phyloP scores from a whole-genome alignment of 139 green algal genomes.

The Closterium sp. region DNA sequence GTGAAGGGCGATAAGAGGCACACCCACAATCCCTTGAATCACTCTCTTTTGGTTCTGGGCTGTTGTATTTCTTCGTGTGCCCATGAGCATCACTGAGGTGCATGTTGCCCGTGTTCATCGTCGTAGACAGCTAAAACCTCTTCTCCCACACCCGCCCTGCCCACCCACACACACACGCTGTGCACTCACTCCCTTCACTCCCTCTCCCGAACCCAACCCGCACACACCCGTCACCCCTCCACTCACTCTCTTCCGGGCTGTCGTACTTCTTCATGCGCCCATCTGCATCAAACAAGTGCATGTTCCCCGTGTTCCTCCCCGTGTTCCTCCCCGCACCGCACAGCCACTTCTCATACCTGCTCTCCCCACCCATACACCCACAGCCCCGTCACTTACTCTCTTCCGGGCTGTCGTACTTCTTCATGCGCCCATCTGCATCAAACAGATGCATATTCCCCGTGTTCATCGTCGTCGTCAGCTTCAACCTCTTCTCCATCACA shows the following conservation, averaged over 20 bases:
- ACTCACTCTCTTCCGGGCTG: too few relatives aligned
- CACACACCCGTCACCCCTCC: too few relatives aligned
- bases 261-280: too few relatives aligned
- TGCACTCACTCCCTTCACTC: slow-evolving; percentile 14
- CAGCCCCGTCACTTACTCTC: too few relatives aligned
- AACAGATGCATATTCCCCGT: slow-evolving; percentile 98
- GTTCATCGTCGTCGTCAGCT: slow-evolving; percentile 78
- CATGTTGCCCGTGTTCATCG: slow-evolving; percentile 91
- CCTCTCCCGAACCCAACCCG: too few relatives aligned
- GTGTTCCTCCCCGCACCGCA: too few relatives aligned
- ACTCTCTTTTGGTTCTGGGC: slow-evolving; percentile 61
- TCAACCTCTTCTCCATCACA: slow-evolving; percentile 84
- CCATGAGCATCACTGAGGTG: slow-evolving; percentile 87
- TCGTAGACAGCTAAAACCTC: slow-evolving; percentile 90
- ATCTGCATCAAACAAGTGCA: too few relatives aligned
- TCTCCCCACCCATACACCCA: too few relatives aligned
- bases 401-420: slow-evolving; percentile 82
- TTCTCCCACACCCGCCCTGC: slow-evolving; percentile 72
- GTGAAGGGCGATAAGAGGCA: too few relatives aligned
- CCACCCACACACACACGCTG: too few relatives aligned
- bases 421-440: slow-evolving; percentile 80
- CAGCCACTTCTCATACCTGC: too few relatives aligned
- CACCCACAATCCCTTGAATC: background rate
- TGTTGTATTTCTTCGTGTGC: slow-evolving; percentile 84
- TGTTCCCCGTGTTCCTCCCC: too few relatives aligned